These are phyloP conservation scores for Phytophthora fragariaefolia DNA, from an alignment of 352 stramenopile species.

Conservation along the genomic window DNA sequence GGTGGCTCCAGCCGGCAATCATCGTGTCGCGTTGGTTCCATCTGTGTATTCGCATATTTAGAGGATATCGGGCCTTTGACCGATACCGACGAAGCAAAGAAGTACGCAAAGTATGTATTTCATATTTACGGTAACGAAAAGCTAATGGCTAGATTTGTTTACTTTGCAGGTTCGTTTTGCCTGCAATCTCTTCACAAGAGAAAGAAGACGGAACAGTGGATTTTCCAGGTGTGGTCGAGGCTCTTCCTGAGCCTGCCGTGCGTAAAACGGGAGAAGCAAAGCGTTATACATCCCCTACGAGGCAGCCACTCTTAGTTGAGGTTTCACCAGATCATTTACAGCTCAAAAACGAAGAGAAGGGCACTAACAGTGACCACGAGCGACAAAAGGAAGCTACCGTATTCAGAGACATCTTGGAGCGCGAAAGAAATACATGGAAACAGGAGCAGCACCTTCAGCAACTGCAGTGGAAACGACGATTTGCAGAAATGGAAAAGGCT, in stretches of 20 bases:
- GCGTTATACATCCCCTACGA: neutral
- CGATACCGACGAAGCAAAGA: neutral
- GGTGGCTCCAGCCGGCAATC: conserved; percentile 3
- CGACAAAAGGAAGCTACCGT: conserved; percentile 29
- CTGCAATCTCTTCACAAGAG: conserved; percentile 11
- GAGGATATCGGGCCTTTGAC: conserved; percentile 41
- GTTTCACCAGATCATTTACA: neutral
- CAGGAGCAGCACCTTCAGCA: conserved; percentile 59
- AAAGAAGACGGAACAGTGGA: conserved; percentile 2
- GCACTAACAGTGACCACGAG: neutral
- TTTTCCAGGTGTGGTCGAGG: neutral
- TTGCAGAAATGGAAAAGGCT: conserved; percentile 62
- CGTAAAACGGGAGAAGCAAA: conserved; percentile 28
- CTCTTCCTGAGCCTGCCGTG: conserved; percentile 3
- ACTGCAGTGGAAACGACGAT: conserved; percentile 58
- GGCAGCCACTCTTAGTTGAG: neutral
- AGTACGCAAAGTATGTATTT: conserved; percentile 10
- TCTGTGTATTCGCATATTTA: conserved; percentile 45
- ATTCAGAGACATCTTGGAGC: conserved; percentile 43
- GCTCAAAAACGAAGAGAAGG: conserved; percentile 9
- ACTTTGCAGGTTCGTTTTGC: conserved; percentile 14
- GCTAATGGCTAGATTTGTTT: neutral
- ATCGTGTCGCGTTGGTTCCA: conserved; percentile 29
- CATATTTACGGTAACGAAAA: neutral
- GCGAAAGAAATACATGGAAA: conserved; percentile 49